Evolutionary conservation across 805 yeast species (phyloP).

Genomic region (Jamesozyma gamospora): DNA sequence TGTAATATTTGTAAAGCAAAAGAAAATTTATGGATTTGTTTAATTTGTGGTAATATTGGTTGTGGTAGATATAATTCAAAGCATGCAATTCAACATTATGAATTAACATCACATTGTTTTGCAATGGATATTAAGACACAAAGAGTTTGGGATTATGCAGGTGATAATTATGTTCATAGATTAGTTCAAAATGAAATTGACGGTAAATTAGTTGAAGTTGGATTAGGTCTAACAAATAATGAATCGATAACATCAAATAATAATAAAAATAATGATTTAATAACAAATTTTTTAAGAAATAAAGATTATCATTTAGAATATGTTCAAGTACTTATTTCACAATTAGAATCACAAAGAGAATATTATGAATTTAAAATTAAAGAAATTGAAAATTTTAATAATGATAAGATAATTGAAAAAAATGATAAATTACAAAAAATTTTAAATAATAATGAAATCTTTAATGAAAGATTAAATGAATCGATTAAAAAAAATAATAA

Average conservation of each 20-base stretch:
- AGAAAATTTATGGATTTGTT: slow-evolving; percentile 76
- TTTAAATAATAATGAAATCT: slow-evolving; percentile 18
- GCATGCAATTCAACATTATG: slow-evolving; percentile 78
- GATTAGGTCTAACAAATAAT: background rate
- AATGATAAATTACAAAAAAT: no score
- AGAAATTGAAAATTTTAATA: slow-evolving; percentile 6
- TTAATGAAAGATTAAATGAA: no score
- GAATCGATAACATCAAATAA: no score
- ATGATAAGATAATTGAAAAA: slow-evolving; percentile 9
- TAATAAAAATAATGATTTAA: slow-evolving; percentile 11
- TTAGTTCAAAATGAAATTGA: slow-evolving; percentile 75
- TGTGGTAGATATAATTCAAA: slow-evolving; percentile 81
- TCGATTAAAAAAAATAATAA: slow-evolving; percentile 8
- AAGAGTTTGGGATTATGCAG: slow-evolving; percentile 91
- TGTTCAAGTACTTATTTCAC: slow-evolving; percentile 66
- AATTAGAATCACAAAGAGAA: slow-evolving; percentile 77
- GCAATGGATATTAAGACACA: slow-evolving; percentile 81
- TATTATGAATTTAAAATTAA: slow-evolving; percentile 54
- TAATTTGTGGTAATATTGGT: slow-evolving; percentile 85
- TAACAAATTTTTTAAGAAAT: slow-evolving; percentile 29
- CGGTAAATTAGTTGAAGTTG: slow-evolving; percentile 77
- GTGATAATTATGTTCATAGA: slow-evolving; percentile 83
- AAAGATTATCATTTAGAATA: slow-evolving; percentile 67
- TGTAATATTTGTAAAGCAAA: slow-evolving; percentile 52
- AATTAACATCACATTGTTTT: slow-evolving; percentile 72